Percentiles rank a stretch among this genome's conserved stretches.
Conservation (phyloP, 2,329 filamentous ascomycete species). For the Hyphodiscus sp. region DNA sequence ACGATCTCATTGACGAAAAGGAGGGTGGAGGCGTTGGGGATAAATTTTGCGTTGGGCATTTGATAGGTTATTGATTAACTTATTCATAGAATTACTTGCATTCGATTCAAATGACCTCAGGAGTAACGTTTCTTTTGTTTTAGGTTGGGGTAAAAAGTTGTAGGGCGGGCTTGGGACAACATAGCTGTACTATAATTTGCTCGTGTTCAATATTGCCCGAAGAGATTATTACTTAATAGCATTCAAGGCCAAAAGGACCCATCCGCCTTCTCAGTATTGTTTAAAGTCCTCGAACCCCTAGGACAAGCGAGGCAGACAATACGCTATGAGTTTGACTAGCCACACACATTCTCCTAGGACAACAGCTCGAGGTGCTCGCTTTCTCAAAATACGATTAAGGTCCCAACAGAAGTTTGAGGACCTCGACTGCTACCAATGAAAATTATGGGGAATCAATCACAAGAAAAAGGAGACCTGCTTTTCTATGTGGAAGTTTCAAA, state of each 20-base stretch:
- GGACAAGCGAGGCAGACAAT: too few relatives aligned
- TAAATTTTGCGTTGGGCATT: conserved; percentile 7
- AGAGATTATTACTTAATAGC: not conserved
- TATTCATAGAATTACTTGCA: conserved; percentile 10
- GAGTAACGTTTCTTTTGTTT: conserved; percentile 7
- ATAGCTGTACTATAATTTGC: conserved; percentile 1
- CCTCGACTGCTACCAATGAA: not conserved
- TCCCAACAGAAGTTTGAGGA: too few relatives aligned
- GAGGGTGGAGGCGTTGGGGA: conserved; percentile 19
- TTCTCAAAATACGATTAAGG: too few relatives aligned
- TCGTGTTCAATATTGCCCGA: not conserved
- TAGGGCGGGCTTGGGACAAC: conserved; percentile 4
- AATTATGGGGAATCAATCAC: not conserved
- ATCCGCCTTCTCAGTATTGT: too few relatives aligned
- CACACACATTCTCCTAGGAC: too few relatives aligned
- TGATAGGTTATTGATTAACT: conserved; percentile 12
- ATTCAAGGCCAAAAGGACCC: too few relatives aligned
- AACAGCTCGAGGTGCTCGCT: too few relatives aligned
- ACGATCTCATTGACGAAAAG: conserved; percentile 9
- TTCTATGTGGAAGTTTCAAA: not conserved
- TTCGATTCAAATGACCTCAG: conserved; percentile 3
- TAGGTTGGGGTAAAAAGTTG: conserved; percentile 1
- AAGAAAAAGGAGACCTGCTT: not conserved
- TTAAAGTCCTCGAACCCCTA: too few relatives aligned
- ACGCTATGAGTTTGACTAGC: too few relatives aligned